A percentile compares a stretch with the other conserved stretches of the same genome.
These are phyloP conservation scores for Volvox carteri DNA, from an alignment of 163 green algal genomes.

Conservation along the genomic window DNA sequence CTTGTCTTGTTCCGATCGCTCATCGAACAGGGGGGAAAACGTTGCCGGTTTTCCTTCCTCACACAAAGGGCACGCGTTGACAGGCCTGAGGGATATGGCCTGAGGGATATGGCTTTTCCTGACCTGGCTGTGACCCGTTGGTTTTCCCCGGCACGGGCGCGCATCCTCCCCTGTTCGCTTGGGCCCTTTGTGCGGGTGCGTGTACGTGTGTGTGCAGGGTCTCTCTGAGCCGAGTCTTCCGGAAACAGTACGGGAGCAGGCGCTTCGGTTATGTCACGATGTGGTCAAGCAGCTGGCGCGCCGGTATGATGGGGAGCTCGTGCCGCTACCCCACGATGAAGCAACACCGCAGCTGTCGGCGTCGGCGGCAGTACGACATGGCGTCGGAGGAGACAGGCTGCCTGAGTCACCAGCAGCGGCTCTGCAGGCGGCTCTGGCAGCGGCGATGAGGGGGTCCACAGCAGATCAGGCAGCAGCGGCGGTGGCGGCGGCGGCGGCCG, in stretches of 20 bases:
- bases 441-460: neutral
- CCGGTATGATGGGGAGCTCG: conserved; percentile 23
- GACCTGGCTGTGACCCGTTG: too few relatives aligned
- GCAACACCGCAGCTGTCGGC: neutral
- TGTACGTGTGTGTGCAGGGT: conserved; percentile 18
- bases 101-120: too few relatives aligned
- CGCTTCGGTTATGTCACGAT: conserved; percentile 34
- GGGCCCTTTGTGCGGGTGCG: too few relatives aligned
- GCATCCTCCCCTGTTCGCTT: too few relatives aligned
- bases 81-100: too few relatives aligned
- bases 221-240: neutral
- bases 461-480: neutral
- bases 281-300: conserved; percentile 44
- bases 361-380: neutral
- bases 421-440: conserved; percentile 16
- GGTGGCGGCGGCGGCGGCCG: neutral
- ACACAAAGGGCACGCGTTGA: too few relatives aligned
- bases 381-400: neutral
- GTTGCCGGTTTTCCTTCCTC: too few relatives aligned
- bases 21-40: too few relatives aligned
- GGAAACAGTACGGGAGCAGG: conserved; percentile 13
- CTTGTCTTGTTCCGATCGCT: too few relatives aligned
- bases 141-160: too few relatives aligned
- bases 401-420: conserved; percentile 16
- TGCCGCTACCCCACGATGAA: conserved; percentile 18